Evolutionary conservation across 2,329 filamentous ascomycete species (phyloP).

Genomic region (Stemphylium lycopersici): DNA sequence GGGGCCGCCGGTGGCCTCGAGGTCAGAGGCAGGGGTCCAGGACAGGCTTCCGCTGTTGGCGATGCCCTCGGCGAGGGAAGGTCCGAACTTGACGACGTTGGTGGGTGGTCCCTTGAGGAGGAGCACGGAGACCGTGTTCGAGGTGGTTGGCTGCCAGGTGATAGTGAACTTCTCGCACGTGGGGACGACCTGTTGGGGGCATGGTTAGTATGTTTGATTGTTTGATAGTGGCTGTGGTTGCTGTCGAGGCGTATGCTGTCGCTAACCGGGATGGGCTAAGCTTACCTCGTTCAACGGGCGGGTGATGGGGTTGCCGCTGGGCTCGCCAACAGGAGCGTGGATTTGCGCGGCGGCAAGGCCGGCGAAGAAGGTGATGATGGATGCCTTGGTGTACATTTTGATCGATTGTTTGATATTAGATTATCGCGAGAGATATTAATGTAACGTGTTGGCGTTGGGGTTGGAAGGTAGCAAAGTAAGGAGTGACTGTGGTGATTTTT

Average conservation of each 20-base stretch:
- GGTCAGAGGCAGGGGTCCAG: conserved; percentile 60
- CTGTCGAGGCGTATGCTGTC: not conserved
- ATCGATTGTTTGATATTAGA: conserved; percentile 23
- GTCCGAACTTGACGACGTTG: conserved; percentile 59
- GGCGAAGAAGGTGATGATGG: conserved; percentile 58
- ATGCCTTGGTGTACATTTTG: conserved; percentile 45
- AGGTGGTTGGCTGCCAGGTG: conserved; percentile 61
- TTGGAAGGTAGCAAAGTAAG: conserved; percentile 16
- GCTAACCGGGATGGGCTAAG: conserved; percentile 4
- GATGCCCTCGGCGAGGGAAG: conserved; percentile 59
- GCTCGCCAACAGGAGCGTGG: conserved; percentile 38
- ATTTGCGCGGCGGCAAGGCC: conserved; percentile 54
- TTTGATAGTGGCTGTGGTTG: not conserved
- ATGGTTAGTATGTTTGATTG: conserved; percentile 7
- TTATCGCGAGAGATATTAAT: conserved; percentile 25
- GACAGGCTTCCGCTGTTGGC: conserved; percentile 61
- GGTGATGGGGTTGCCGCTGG: conserved; percentile 61
- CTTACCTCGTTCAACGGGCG: conserved; percentile 56
- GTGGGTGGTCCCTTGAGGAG: conserved; percentile 64
- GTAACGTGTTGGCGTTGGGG: too few species aligned
- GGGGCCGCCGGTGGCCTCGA: conserved; percentile 52
- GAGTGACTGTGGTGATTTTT: conserved; percentile 23
- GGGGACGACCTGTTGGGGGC: conserved; percentile 53
- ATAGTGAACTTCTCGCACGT: conserved; percentile 63
- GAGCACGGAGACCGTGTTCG: conserved; percentile 61